Evolutionary conservation across 371 early-diverging fungal genomes (phyloP), one percentile per base, ranked within the genome.

Genomic region (Apophysomyces elegans): DNA sequence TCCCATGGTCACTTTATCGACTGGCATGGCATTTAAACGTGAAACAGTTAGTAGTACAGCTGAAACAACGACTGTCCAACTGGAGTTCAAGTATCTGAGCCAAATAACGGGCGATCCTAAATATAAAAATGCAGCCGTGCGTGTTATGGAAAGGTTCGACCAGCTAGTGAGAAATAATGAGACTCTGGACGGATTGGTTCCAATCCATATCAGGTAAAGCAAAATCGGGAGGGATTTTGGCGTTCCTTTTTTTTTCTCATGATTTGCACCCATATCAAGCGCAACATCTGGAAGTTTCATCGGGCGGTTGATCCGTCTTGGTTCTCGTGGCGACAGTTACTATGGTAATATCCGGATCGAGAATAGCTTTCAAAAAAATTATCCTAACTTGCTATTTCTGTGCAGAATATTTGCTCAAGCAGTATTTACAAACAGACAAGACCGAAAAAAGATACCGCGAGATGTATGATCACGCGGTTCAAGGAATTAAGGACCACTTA

Each of bases 291-390:
- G 85, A 57, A 66, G 44, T 26, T 91, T 84, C 65, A 75, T 72
- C 12, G 86, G 85, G 0, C 63, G 69, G 35, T 83, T 83, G 50
- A 86, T 89, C 16, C 81, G 88, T 4, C 69, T 96, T 18, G 96
- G 98, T 5, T 90, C 92, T 3, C 81, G 88, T 13, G 95, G 95
- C 0, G 97, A 98, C 67, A 93, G 93, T 66, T 98, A 95, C 75
- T 98, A 96, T 81, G 90, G 88, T 86, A 84, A 71, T 16, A 26
- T 26, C 32, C 32, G 32, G 32, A 26, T 26, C 3, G 32, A 26
- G 2, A 26, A 26, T 26, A 3, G 32, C 32, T 26, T 26, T 26
- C 32, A 26, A 0, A 26, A 26, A 3, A 26, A 26, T 5, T 21
- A 21, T 63, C 14, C n/a, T 59, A 45, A 14, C 21, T 58, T 7